Evolutionary conservation across 148 eudicot species (phyloP), one percentile per base, ranked within the genome.

Genomic region (Chenopodium album): DNA sequence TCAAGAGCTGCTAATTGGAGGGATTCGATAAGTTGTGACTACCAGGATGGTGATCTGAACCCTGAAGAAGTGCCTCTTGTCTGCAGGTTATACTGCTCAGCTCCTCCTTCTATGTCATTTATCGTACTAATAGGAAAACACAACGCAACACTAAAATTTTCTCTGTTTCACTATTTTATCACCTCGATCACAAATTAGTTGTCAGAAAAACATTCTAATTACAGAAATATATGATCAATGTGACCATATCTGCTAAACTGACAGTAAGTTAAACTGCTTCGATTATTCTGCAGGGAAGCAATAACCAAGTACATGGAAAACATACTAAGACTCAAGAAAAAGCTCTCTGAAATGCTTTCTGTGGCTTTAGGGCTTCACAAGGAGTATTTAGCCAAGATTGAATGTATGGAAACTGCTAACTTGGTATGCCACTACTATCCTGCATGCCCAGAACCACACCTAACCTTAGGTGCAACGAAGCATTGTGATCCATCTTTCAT

Each of bases 401-500:
- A 90, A 47, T 90, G 87, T 78, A 84, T 88, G 88, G 84, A 83
- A 81, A 82, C 86, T 22, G 84, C 85, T 73, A 78, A 87, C 52
- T 67, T 90, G 81, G 82, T 79, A 8, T 78, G 85, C 76, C 87
- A 85, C 48, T 90, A 88, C 75, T 90, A 90, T 85, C 90, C 92
- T 47, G 80, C 82, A 73, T 90, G 92, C 78, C 92, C 91, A 0
- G 85, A 90, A 79, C 91, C 91, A 60, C 84, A 88, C 56, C 81
- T 85, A 63, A 87, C 92, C 29, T 48, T 87, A 50, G 91, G 91
- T 77, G 85, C 85, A 26, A 70, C 87, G 28, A 86, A 79, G 76
- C 92, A 88, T 80, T 90, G 88, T 10, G 92, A 90, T 75, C 85
- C 90, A 7, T 88, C 88, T 85, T 90, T 86, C 80, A 74, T 88